A percentile compares a stretch with the other conserved stretches of the same genome.
Conservation (phyloP, 768 basidiomycete genomes). For the Rhodotorula taiwanensis region DNA sequence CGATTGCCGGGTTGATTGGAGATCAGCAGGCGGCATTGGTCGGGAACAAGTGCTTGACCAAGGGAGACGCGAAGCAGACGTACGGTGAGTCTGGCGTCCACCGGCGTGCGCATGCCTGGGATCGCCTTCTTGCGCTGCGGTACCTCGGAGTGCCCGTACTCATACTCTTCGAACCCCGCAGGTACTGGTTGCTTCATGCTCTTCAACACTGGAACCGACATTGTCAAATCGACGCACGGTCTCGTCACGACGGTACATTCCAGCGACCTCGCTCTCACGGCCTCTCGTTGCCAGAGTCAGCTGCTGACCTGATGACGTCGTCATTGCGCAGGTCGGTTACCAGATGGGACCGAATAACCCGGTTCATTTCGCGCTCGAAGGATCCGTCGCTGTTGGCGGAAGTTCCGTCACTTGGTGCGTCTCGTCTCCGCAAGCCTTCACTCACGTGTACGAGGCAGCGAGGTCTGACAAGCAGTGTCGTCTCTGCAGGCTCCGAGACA, state of each 20-base stretch:
- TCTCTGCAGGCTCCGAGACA: conserved; percentile 67
- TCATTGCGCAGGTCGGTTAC: conserved; percentile 64
- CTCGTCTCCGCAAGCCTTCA: conserved; percentile 38
- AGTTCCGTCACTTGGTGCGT: conserved; percentile 78
- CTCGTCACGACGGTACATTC: conserved; percentile 73
- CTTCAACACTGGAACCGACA: conserved; percentile 84
- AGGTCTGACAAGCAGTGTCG: not conserved
- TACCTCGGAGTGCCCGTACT: not conserved
- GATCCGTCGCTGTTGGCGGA: conserved; percentile 90
- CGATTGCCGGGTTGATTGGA: conserved; percentile 88
- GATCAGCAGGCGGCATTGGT: conserved; percentile 96
- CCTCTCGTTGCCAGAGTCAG: not conserved
- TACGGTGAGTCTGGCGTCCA: conserved; percentile 57
- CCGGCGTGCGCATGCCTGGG: no score
- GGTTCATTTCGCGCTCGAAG: conserved; percentile 89
- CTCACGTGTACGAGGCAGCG: no score
- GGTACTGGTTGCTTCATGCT: conserved; percentile 91
- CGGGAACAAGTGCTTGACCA: conserved; percentile 85
- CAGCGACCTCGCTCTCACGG: not conserved
- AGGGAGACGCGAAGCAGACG: conserved; percentile 94
- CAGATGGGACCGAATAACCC: conserved; percentile 69
- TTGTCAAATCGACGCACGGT: conserved; percentile 77
- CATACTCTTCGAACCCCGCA: not conserved
- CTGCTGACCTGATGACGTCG: not conserved
- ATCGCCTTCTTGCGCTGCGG: no score